phyloP scores from a whole-genome alignment of 2,329 filamentous ascomycete genomes.

The Exophiala viscosa region DNA sequence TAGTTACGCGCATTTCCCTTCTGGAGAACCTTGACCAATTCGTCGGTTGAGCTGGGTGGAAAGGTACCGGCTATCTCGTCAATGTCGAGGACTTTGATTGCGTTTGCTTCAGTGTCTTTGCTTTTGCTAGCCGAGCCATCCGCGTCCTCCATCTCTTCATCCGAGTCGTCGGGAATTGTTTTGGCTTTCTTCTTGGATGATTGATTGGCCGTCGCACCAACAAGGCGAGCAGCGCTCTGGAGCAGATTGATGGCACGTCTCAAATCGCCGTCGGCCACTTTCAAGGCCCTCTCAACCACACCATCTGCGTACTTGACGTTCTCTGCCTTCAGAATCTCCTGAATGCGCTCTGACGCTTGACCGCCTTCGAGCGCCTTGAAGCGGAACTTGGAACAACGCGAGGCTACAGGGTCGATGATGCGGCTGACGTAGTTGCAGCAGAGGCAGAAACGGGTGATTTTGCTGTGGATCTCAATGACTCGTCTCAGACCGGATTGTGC shows the following conservation, averaged over 20 bases:
- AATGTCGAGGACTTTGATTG: conserved; percentile 72
- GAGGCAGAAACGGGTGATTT: conserved; percentile 93
- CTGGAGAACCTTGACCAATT: conserved; percentile 55
- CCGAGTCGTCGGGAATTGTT: conserved; percentile 48
- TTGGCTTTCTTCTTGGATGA: conserved; percentile 42
- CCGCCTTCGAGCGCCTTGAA: conserved; percentile 93
- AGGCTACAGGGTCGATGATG: conserved; percentile 94
- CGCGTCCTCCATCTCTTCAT: conserved; percentile 59
- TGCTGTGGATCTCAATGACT: conserved; percentile 97
- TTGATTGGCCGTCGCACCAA: conserved; percentile 57
- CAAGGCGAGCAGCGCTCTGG: conserved; percentile 86
- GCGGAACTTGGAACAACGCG: conserved; percentile 88
- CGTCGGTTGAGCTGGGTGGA: conserved; percentile 67
- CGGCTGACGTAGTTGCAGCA: conserved; percentile 98
- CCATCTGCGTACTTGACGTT: conserved; percentile 72
- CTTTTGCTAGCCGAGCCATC: conserved; percentile 32
- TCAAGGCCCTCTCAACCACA: conserved; percentile 77
- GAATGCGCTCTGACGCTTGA: conserved; percentile 73
- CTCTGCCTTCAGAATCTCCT: conserved; percentile 78
- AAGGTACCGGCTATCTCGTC: conserved; percentile 97
- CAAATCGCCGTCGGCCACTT: conserved; percentile 88
- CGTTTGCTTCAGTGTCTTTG: conserved; percentile 37
- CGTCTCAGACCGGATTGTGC: conserved; percentile 73
- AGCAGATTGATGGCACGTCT: conserved; percentile 94
- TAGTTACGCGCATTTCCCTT: conserved; percentile 75